A percentile compares a stretch with the other conserved stretches of the same genome.
Conservation (phyloP, 805 yeast species). For the Lipomyces chichibuensis region DNA sequence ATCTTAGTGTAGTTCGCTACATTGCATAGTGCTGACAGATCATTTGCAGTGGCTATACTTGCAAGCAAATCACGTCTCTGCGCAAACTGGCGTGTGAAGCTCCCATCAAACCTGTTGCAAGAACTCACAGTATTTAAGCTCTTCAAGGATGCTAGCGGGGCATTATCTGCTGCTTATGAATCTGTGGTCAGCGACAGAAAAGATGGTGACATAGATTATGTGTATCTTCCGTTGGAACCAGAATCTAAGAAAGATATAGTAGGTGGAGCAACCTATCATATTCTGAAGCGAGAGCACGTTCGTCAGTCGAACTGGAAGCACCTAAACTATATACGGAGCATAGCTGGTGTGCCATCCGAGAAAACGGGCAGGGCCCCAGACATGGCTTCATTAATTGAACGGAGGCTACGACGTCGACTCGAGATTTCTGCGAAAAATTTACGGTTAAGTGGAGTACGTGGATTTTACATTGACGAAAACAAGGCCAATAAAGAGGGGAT, state of each 20-base stretch:
- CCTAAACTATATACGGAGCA: background rate
- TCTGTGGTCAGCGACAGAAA: background rate
- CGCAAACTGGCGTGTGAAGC: background rate
- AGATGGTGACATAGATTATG: background rate
- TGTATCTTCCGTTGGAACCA: background rate
- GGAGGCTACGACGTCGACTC: slow-evolving; percentile 13
- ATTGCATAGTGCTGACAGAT: background rate
- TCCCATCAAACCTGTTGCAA: background rate
- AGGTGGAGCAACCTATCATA: slow-evolving; percentile 16
- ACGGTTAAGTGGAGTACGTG: slow-evolving; percentile 1
- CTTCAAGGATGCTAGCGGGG: background rate
- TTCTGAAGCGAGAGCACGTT: slow-evolving; percentile 10
- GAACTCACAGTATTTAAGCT: background rate
- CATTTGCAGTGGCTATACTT: background rate
- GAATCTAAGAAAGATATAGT: background rate
- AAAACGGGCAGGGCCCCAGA: slow-evolving; percentile 8
- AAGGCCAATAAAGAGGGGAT: slow-evolving; percentile 8
- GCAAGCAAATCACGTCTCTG: background rate
- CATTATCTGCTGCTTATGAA: background rate
- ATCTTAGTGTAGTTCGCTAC: background rate
- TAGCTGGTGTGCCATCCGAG: background rate
- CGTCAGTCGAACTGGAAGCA: background rate
- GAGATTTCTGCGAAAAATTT: slow-evolving; percentile 1
- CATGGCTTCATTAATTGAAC: slow-evolving; percentile 18
- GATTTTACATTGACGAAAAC: slow-evolving; percentile 3